Evolutionary conservation across 2,329 filamentous ascomycete species (phyloP).

Genomic region (Xylariomycetidae sp.): DNA sequence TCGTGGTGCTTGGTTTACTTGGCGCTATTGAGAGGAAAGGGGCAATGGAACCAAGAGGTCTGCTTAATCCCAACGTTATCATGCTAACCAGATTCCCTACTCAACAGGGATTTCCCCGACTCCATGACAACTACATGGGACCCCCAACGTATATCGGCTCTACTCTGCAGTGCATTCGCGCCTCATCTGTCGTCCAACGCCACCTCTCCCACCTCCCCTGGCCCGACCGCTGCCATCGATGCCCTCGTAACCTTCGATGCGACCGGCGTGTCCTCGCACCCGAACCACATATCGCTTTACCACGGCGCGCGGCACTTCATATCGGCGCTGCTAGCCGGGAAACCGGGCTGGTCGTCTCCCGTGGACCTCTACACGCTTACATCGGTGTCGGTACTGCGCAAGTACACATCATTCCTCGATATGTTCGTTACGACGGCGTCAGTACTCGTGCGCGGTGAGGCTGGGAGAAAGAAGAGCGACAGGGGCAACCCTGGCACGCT

Average conservation of each 20-base stretch:
- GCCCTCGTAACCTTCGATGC: slow-evolving; percentile 85
- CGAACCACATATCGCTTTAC: slow-evolving; percentile 89
- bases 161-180: slow-evolving; percentile 71
- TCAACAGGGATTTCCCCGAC: slow-evolving; percentile 67
- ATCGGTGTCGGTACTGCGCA: slow-evolving; percentile 67
- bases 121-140: slow-evolving; percentile 83
- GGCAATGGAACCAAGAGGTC: too few relatives aligned
- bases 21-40: too few relatives aligned
- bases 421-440: slow-evolving; percentile 62
- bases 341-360: slow-evolving; percentile 63
- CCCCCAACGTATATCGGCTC: slow-evolving; percentile 59
- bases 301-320: slow-evolving; percentile 75
- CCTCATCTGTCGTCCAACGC: slow-evolving; percentile 47
- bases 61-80: too few relatives aligned
- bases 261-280: slow-evolving; percentile 78
- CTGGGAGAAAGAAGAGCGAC: slow-evolving; percentile 14
- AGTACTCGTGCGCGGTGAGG: slow-evolving; percentile 40
- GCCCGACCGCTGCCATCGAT: slow-evolving; percentile 60
- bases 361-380: slow-evolving; percentile 83
- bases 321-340: slow-evolving; percentile 56
- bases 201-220: slow-evolving; percentile 24
- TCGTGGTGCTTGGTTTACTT: too few relatives aligned
- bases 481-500: slow-evolving; percentile 54
- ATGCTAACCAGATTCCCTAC: too few relatives aligned
- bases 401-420: slow-evolving; percentile 78